phyloP scores from a whole-genome alignment of 2,329 filamentous ascomycete species.

The Fusarium pseudocircinatum region DNA sequence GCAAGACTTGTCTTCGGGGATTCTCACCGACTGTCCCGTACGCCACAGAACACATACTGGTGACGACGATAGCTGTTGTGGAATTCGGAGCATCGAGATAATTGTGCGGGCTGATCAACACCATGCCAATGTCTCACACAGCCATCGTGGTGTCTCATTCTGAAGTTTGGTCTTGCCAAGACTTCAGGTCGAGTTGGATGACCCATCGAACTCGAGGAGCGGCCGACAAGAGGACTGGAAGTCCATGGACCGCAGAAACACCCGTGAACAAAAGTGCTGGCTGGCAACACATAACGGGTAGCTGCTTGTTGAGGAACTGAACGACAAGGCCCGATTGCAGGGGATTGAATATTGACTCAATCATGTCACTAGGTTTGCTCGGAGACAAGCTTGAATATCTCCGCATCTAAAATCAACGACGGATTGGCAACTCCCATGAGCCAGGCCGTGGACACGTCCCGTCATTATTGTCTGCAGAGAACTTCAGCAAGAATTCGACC shows the following conservation, averaged over 20 bases:
- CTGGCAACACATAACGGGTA: conserved; percentile 31
- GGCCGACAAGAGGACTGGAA: conserved; percentile 13
- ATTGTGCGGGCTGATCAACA: conserved; percentile 4
- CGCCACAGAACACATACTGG: conserved; percentile 24
- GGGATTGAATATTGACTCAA: conserved; percentile 18
- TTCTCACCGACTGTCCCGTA: conserved; percentile 42
- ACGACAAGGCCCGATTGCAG: conserved; percentile 17
- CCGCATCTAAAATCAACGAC: conserved; percentile 9
- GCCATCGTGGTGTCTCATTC: conserved; percentile 33
- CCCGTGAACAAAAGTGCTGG: conserved; percentile 16
- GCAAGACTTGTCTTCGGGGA: conserved; percentile 28
- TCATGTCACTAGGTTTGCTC: conserved; percentile 24
- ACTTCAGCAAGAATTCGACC: conserved; percentile 12
- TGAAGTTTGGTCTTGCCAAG: background rate
- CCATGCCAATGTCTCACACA: conserved; percentile 32
- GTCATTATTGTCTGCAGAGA: conserved; percentile 1
- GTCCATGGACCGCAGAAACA: background rate
- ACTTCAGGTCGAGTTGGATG: conserved; percentile 13
- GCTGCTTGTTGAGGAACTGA: conserved; percentile 24
- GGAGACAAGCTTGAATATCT: conserved; percentile 2
- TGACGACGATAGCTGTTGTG: conserved; percentile 23
- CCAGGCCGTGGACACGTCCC: conserved; percentile 24
- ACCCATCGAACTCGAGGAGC: conserved; percentile 4
- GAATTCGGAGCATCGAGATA: conserved; percentile 23
- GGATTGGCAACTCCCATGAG: conserved; percentile 16